Evolutionary conservation across 2,329 filamentous ascomycete species (phyloP).

Genomic region (Fulvia fulva): DNA sequence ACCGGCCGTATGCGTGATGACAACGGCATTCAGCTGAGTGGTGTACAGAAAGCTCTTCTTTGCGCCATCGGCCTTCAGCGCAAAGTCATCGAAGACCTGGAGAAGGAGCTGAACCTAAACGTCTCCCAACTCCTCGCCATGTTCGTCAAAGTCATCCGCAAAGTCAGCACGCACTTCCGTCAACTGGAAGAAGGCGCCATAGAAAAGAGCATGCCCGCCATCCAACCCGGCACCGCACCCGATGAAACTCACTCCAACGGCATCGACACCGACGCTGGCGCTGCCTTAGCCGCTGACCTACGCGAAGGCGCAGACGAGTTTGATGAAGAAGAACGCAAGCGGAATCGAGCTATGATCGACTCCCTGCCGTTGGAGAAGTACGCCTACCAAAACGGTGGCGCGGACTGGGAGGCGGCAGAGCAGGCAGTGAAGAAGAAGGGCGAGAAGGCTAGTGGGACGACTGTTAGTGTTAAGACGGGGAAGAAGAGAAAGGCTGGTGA

Average conservation of each 20-base stretch:
- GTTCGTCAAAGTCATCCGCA: slow-evolving; percentile 94
- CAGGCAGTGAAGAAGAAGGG: slow-evolving; percentile 61
- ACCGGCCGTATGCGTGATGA: slow-evolving; percentile 58
- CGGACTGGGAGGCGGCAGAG: slow-evolving; percentile 62
- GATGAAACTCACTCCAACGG: slow-evolving; percentile 35
- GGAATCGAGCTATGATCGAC: slow-evolving; percentile 85
- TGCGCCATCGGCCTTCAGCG: slow-evolving; percentile 88
- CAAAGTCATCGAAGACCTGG: slow-evolving; percentile 77
- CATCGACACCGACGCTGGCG: slow-evolving; percentile 39
- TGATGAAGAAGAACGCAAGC: slow-evolving; percentile 61
- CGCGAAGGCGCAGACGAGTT: slow-evolving; percentile 78
- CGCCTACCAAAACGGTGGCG: slow-evolving; percentile 50
- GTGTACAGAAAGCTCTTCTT: slow-evolving; percentile 82
- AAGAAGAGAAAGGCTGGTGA: slow-evolving; percentile 36
- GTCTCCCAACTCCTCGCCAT: slow-evolving; percentile 83
- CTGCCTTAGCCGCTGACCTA: slow-evolving; percentile 72
- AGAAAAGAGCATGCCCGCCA: slow-evolving; percentile 43
- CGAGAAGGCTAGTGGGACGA: slow-evolving; percentile 51
- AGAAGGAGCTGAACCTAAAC: slow-evolving; percentile 71
- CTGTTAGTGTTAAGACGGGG: slow-evolving; percentile 62
- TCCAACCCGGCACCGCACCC: slow-evolving; percentile 31
- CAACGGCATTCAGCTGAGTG: slow-evolving; percentile 61
- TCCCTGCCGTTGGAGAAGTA: slow-evolving; percentile 83
- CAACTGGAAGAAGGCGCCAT: slow-evolving; percentile 68
- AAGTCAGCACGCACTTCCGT: slow-evolving; percentile 76